Evolutionary conservation across 2,329 filamentous ascomycete genomes (phyloP).

Genomic region (Pestalotiopsis sp.): DNA sequence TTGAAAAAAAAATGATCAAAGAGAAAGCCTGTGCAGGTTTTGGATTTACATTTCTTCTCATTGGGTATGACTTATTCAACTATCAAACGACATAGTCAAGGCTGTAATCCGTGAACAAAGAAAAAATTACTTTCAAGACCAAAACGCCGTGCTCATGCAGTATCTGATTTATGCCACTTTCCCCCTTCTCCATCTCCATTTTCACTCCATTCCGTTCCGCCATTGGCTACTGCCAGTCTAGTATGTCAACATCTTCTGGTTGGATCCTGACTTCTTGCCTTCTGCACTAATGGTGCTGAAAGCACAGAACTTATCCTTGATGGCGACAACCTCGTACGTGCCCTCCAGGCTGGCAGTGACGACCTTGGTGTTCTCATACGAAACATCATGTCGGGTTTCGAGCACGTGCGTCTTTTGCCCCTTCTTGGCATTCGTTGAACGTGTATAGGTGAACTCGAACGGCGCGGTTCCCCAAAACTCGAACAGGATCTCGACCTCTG

Average conservation of each 20-base stretch:
- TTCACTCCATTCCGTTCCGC: conserved; percentile 17
- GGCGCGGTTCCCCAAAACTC: conserved; percentile 95
- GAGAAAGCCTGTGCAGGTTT: background rate
- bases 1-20: too few relatives aligned
- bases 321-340: conserved; percentile 94
- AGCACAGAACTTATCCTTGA: conserved; percentile 90
- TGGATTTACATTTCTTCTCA: background rate
- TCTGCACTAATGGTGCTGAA: conserved; percentile 73
- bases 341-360: conserved; percentile 90
- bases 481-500: conserved; percentile 89
- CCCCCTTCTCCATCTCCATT: conserved; percentile 12
- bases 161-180: conserved; percentile 15
- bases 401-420: conserved; percentile 79
- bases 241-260: conserved; percentile 40
- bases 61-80: background rate
- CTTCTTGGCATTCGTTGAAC: conserved; percentile 82
- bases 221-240: conserved; percentile 18
- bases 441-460: conserved; percentile 96
- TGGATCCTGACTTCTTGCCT: conserved; percentile 44
- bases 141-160: conserved; percentile 35
- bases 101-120: background rate
- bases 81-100: background rate
- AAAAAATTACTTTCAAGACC: conserved; percentile 11
- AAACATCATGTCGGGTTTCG: conserved; percentile 88
- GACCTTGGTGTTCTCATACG: conserved; percentile 78